These are phyloP conservation scores for Vaucheria bursata DNA, from an alignment of 352 stramenopile genomes.

Conservation along the genomic window DNA sequence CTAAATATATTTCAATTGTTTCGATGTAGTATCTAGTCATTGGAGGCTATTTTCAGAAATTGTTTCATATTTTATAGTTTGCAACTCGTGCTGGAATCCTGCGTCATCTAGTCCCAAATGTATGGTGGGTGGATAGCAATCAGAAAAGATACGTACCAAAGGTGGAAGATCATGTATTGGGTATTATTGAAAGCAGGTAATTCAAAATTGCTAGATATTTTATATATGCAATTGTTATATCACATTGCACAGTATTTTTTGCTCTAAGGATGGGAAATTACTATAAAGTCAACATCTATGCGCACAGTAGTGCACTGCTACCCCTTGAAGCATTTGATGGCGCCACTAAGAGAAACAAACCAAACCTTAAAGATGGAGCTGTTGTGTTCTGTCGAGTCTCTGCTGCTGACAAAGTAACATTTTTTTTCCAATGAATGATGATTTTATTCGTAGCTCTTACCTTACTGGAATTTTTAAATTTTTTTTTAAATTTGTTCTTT, in stretches of 20 bases:
- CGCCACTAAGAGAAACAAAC: slow-evolving; percentile 92
- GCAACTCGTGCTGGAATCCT: slow-evolving; percentile 36
- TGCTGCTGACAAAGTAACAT: slow-evolving; percentile 54
- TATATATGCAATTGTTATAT: no score
- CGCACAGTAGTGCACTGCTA: slow-evolving; percentile 52
- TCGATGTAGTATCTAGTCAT: neutral
- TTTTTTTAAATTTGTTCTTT: neutral
- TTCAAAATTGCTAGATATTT: neutral
- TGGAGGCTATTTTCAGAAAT: neutral
- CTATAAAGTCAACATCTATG: slow-evolving; percentile 48
- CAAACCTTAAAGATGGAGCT: slow-evolving; percentile 75
- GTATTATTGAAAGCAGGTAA: slow-evolving; percentile 30
- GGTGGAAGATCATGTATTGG: slow-evolving; percentile 41
- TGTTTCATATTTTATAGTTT: neutral
- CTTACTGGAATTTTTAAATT: no score
- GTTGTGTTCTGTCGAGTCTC: slow-evolving; percentile 89
- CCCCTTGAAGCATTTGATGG: slow-evolving; percentile 84
- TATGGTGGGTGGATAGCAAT: slow-evolving; percentile 45
- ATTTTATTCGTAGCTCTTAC: no score
- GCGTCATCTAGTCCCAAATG: slow-evolving; percentile 30
- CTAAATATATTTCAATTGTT: neutral
- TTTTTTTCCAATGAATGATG: neutral
- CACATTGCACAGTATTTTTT: no score
- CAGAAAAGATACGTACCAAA: slow-evolving; percentile 27
- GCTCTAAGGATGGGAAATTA: slow-evolving; percentile 16